These are phyloP conservation scores for Umbelopsis sp. DNA, from an alignment of 371 early-diverging fungal species.

Conservation along the genomic window DNA sequence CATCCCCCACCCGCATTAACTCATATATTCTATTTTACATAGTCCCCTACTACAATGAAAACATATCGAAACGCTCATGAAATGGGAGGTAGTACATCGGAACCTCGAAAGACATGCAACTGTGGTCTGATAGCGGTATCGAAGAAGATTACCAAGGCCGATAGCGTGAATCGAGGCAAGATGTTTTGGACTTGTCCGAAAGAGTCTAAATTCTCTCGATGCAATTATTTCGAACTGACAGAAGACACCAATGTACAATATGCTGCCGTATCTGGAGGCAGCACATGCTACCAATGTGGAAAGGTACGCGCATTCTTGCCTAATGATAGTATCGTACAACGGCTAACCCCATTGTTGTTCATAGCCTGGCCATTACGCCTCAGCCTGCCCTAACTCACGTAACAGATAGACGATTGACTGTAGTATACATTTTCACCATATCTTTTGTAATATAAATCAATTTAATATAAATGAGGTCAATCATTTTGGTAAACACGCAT, in stretches of 20 bases:
- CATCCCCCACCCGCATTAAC: too few species aligned
- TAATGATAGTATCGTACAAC: neutral
- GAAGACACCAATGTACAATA: conserved; percentile 9
- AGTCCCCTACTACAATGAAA: conserved; percentile 10
- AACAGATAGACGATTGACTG: neutral
- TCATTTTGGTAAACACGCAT: too few species aligned
- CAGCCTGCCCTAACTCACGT: neutral
- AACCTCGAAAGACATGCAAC: conserved; percentile 4
- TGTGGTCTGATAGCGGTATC: conserved; percentile 9
- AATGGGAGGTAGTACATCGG: neutral
- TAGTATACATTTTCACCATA: neutral
- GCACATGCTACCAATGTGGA: neutral
- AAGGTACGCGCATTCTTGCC: neutral
- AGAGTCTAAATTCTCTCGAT: conserved; percentile 14
- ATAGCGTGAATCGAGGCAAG: conserved; percentile 12
- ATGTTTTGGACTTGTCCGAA: conserved; percentile 18
- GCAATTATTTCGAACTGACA: conserved; percentile 17
- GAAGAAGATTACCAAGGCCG: conserved; percentile 1
- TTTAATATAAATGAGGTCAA: too few species aligned
- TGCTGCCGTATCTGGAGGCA: neutral
- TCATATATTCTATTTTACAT: neutral
- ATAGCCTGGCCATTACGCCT: conserved; percentile 8
- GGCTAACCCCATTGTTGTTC: neutral
- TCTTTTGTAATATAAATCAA: neutral
- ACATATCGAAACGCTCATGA: conserved; percentile 5